Conservation (phyloP, 441 rosid species). For the Euphorbia neoarborescens region DNA sequence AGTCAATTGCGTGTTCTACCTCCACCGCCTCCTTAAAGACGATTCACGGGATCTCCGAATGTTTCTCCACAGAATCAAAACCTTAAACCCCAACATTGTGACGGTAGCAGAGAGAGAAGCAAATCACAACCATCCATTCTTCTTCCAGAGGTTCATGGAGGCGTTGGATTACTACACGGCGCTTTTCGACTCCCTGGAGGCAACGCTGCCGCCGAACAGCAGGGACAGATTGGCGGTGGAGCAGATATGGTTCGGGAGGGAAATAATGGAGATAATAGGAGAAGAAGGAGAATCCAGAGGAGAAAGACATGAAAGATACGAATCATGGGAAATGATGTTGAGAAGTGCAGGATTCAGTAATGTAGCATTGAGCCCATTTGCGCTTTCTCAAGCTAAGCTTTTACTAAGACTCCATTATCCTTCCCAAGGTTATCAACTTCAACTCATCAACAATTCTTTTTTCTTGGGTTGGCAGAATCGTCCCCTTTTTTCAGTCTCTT, state of each 20-base stretch:
- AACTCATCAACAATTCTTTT: slow-evolving; percentile 45
- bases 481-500: slow-evolving; percentile 78
- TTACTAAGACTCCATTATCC: slow-evolving; percentile 88
- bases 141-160: slow-evolving; percentile 59
- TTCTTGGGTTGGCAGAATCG: slow-evolving; percentile 81
- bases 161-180: slow-evolving; percentile 71
- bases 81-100: slow-evolving; percentile 59
- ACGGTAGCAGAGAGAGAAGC: slow-evolving; percentile 79
- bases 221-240: slow-evolving; percentile 68
- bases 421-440: slow-evolving; percentile 78
- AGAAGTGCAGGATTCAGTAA: slow-evolving; percentile 52
- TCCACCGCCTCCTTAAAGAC: slow-evolving; percentile 49
- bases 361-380: slow-evolving; percentile 68
- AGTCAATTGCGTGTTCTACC: slow-evolving; percentile 64
- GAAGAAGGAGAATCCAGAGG: slow-evolving; percentile 51
- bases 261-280: slow-evolving; percentile 61
- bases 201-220: slow-evolving; percentile 80
- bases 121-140: slow-evolving; percentile 54
- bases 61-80: slow-evolving; percentile 55
- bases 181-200: slow-evolving; percentile 74
- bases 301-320: slow-evolving; percentile 53
- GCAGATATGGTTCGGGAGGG: slow-evolving; percentile 76
- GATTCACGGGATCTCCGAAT: slow-evolving; percentile 44
- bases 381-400: slow-evolving; percentile 83
- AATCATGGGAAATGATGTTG: slow-evolving; percentile 65